Evolutionary conservation across 2,329 filamentous ascomycete genomes (phyloP).

Genomic region (Lachnellula occidentalis): DNA sequence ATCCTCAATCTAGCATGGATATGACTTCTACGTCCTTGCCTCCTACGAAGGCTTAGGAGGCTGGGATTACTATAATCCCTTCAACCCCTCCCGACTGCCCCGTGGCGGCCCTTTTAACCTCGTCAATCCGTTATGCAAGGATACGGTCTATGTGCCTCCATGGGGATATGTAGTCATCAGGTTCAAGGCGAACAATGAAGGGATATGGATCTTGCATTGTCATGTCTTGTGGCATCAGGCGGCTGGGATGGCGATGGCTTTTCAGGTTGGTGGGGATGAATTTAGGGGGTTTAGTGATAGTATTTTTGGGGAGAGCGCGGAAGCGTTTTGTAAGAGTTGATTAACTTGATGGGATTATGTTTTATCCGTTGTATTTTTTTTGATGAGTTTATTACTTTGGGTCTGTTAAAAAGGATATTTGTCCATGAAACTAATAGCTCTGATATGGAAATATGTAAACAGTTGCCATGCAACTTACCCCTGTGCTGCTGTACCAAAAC

Average conservation of each 20-base stretch:
- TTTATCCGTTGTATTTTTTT: no score
- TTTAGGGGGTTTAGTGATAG: slow-evolving; percentile 14
- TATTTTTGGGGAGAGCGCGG: neutral
- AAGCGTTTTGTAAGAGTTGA: neutral
- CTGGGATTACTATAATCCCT: slow-evolving; percentile 32
- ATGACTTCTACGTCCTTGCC: slow-evolving; percentile 15
- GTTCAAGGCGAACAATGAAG: slow-evolving; percentile 33
- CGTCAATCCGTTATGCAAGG: slow-evolving; percentile 23
- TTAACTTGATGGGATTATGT: no score
- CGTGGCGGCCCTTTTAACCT: slow-evolving; percentile 8
- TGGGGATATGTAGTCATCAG: slow-evolving; percentile 35
- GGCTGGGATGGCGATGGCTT: slow-evolving; percentile 36
- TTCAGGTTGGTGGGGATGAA: slow-evolving; percentile 4
- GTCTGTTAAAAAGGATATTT: no score
- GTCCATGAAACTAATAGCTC: no score
- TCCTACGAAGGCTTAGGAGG: slow-evolving; percentile 7
- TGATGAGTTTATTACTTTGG: no score
- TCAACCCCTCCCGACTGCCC: slow-evolving; percentile 14
- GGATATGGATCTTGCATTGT: slow-evolving; percentile 37
- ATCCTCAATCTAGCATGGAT: slow-evolving; percentile 17
- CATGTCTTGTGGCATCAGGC: slow-evolving; percentile 34
- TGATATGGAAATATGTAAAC: no score
- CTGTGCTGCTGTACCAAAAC: no score
- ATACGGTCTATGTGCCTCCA: slow-evolving; percentile 33
- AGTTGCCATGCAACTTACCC: no score